phyloP scores from a whole-genome alignment of 305 asterid species.

The Fraxinus ornus region DNA sequence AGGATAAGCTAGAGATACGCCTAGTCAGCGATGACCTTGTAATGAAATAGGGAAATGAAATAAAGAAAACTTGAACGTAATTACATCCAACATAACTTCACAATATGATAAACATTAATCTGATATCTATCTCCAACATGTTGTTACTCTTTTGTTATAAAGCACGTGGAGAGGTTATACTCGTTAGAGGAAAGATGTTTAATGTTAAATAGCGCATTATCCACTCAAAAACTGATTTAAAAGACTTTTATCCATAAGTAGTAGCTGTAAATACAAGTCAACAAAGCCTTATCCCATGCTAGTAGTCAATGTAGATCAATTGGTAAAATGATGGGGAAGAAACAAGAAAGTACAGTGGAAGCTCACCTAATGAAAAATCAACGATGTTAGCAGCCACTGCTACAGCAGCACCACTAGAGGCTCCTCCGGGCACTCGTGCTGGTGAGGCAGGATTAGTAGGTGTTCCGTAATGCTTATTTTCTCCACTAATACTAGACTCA shows the following conservation, averaged over 20 bases:
- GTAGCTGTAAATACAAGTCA: background rate
- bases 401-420: conserved; percentile 97
- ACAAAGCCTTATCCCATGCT: background rate
- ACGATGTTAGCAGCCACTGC: conserved; percentile 87
- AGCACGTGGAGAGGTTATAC: background rate
- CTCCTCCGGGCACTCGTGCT: conserved; percentile 86
- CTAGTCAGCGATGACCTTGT: background rate
- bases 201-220: background rate
- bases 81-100: background rate
- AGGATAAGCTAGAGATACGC: background rate
- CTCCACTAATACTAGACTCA: conserved; percentile 71
- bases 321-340: background rate
- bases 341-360: conserved; percentile 3
- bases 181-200: background rate
- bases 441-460: conserved; percentile 91
- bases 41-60: background rate
- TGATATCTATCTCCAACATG: background rate
- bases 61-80: background rate
- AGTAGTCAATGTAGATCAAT: background rate
- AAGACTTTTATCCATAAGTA: background rate
- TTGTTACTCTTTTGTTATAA: background rate
- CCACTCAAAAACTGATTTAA: background rate
- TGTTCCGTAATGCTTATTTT: conserved; percentile 75
- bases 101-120: background rate
- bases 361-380: conserved; percentile 92